phyloP scores from a whole-genome alignment of 805 yeast genomes.

The Dipodascus geniculatus region DNA sequence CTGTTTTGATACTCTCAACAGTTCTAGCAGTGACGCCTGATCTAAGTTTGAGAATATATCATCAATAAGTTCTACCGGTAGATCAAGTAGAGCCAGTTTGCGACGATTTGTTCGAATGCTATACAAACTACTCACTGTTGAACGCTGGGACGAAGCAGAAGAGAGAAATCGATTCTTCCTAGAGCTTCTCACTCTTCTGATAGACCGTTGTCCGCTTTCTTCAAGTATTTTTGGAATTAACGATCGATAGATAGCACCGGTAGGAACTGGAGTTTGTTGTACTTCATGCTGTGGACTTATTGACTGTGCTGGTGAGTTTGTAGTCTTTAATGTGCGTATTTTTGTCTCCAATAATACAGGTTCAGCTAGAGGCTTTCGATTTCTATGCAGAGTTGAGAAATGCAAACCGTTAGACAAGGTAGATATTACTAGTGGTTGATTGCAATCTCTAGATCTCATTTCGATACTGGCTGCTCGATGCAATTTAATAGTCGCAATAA shows the following conservation, averaged over 20 bases:
- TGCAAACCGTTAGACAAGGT: background rate
- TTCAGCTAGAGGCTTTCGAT: background rate
- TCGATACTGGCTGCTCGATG: no score
- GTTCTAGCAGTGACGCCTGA: slow-evolving; percentile 31
- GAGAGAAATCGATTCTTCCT: background rate
- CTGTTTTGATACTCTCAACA: slow-evolving; percentile 39
- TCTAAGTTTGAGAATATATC: slow-evolving; percentile 21
- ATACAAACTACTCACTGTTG: background rate
- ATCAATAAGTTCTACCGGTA: slow-evolving; percentile 22
- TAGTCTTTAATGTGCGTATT: background rate
- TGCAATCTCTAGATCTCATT: background rate
- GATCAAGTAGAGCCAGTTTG: background rate
- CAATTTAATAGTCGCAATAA: no score
- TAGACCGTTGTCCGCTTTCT: background rate
- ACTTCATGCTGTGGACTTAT: background rate
- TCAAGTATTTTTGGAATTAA: background rate
- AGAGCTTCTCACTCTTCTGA: background rate
- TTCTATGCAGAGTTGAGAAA: background rate
- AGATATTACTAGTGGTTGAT: background rate
- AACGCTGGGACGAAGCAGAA: background rate
- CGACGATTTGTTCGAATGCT: background rate
- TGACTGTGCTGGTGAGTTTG: no score
- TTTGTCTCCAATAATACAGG: background rate
- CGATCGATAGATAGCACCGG: background rate
- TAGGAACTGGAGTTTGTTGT: background rate